phyloP scores from a whole-genome alignment of 2,329 filamentous ascomycete species.

The Furcasterigmium furcatum region DNA sequence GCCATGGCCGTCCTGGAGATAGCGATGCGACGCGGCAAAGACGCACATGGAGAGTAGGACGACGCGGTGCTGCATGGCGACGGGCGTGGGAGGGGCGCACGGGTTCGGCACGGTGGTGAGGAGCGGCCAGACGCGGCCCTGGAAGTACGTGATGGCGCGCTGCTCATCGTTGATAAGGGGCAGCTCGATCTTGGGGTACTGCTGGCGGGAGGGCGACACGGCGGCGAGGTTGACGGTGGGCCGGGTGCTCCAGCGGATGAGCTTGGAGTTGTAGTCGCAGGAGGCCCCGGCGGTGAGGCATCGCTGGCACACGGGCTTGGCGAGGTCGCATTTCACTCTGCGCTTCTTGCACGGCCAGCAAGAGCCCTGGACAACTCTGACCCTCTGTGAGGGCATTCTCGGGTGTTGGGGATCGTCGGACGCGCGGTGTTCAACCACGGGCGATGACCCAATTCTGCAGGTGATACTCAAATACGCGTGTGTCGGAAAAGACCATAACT shows the following conservation, averaged over 20 bases:
- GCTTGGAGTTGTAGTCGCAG: slow-evolving; percentile 33
- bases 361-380: slow-evolving; percentile 30
- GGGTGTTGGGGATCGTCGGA: neutral
- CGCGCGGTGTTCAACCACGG: neutral
- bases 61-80: slow-evolving; percentile 26
- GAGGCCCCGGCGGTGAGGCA: slow-evolving; percentile 17
- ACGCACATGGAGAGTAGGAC: slow-evolving; percentile 26
- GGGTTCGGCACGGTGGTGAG: slow-evolving; percentile 22
- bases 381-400: slow-evolving; percentile 1
- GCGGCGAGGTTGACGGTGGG: slow-evolving; percentile 22
- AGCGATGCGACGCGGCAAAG: slow-evolving; percentile 24
- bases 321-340: slow-evolving; percentile 38
- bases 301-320: slow-evolving; percentile 30
- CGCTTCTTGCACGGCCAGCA: slow-evolving; percentile 42
- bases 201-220: slow-evolving; percentile 16
- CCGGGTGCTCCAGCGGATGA: slow-evolving; percentile 38
- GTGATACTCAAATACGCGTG: slow-evolving; percentile 2
- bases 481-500: slow-evolving; percentile 3
- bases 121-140: slow-evolving; percentile 27
- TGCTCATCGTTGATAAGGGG: slow-evolving; percentile 21
- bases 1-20: slow-evolving; percentile 23
- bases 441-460: slow-evolving; percentile 3
- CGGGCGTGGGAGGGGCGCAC: slow-evolving; percentile 22
- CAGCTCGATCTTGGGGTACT: slow-evolving; percentile 11
- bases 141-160: slow-evolving; percentile 26